Base-by-base conservation (phyloP, 108 stramenopile genomes). In the Craspedostauros australis region DNA sequence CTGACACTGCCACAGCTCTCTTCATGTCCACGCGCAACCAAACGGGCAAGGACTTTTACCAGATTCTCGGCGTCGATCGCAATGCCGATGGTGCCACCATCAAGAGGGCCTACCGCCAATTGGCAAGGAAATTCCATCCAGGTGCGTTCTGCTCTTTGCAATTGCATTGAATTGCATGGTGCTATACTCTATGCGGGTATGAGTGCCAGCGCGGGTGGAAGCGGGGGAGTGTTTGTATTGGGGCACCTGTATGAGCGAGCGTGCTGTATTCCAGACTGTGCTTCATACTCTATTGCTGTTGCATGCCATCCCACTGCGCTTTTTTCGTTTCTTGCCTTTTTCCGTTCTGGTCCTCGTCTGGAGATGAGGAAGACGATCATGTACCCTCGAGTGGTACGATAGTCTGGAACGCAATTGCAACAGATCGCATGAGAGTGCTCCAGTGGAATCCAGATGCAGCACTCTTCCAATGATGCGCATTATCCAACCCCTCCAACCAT, bases 91-190 rank as follows among this genome's bases (percentile, higher is more conserved):
- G 56, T 14, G 66, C 67, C 21, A 88, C 88, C 54, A 92, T 95
- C 70, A 95, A 95, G 57, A 64, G 62, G 2, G 88, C 86, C 23
- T 95, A 90, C 68, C 82, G 90, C 30, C 80, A 84, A 50, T 46
- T 82, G 28, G 87, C 88, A 26, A 82, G 82, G 61, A 46, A 90
- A 64, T 80, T 76, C 58, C 93, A 94, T 50, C 91, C 91, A 44
- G 72, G 64, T 66, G 50, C 62, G 77, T 57, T 50, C 40, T 39
- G 63, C n/a, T n/a, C n/a, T n/a, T n/a, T n/a, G n/a, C n/a, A n/a
- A n/a, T n/a, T n/a, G n/a, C n/a, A n/a, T n/a, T n/a, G n/a, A n/a
- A n/a, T n/a, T n/a, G n/a, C n/a, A n/a, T n/a, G n/a, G n/a, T n/a
- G n/a, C n/a, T n/a, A n/a, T n/a, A n/a, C n/a, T n/a, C n/a, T n/a